A percentile compares a stretch with the other conserved stretches of the same genome.
These are phyloP conservation scores for Xylaria intraflava DNA, from an alignment of 495 filamentous ascomycete species.

Conservation along the genomic window DNA sequence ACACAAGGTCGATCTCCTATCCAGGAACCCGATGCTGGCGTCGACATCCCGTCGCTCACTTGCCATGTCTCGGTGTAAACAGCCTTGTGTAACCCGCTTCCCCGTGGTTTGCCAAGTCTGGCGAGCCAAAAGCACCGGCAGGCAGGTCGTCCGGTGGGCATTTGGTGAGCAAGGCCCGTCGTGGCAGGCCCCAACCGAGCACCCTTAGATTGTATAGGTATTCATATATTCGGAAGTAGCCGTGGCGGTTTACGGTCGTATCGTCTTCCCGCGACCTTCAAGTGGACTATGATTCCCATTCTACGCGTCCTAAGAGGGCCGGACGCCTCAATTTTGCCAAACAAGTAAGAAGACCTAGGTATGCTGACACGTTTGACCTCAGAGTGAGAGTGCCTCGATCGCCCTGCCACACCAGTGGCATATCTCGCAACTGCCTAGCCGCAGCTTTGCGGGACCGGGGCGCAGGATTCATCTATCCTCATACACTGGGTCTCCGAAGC, in stretches of 20 bases:
- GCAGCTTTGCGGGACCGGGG: slow-evolving; percentile 14
- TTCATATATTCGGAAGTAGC: too few species aligned
- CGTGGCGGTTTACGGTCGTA: too few species aligned
- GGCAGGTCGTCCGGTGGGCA: too few species aligned
- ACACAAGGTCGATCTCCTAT: too few species aligned
- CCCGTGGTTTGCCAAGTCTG: not conserved
- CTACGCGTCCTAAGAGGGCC: not conserved
- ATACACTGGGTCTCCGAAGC: slow-evolving; percentile 11
- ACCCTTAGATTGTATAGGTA: too few species aligned
- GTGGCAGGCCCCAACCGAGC: too few species aligned
- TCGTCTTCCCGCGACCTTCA: too few species aligned
- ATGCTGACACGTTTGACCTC: not conserved
- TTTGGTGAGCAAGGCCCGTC: too few species aligned
- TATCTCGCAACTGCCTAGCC: slow-evolving; percentile 10
- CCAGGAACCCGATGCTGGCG: not conserved
- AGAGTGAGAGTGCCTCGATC: not conserved
- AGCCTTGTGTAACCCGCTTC: not conserved
- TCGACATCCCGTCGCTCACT: not conserved
- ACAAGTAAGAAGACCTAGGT: not conserved
- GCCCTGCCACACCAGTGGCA: not conserved
- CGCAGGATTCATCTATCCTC: slow-evolving; percentile 17
- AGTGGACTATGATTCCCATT: too few species aligned
- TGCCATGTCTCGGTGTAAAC: slow-evolving; percentile 4
- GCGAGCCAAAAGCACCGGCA: too few species aligned
- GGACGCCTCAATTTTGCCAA: not conserved